phyloP scores from a whole-genome alignment of 768 basidiomycete genomes.

The Xerocomellus chrysenteron region DNA sequence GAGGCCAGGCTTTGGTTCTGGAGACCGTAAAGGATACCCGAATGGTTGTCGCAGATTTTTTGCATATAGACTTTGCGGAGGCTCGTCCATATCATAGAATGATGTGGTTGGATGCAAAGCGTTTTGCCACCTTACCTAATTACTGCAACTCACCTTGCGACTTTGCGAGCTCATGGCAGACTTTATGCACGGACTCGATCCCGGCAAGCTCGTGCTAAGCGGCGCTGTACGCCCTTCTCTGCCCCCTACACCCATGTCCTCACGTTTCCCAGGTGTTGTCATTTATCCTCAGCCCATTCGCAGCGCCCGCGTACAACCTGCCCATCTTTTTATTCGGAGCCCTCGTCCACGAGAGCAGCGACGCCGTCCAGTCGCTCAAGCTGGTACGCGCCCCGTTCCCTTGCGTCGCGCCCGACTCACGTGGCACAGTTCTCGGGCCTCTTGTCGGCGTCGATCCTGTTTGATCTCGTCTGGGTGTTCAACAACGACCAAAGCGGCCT shows the following conservation, averaged over 20 bases:
- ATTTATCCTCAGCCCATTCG: constrained; percentile 54
- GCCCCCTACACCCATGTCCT: neutral
- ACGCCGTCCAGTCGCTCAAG: constrained; percentile 63
- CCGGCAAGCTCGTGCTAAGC: constrained; percentile 62
- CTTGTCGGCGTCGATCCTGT: constrained; percentile 57
- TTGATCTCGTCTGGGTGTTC: constrained; percentile 72
- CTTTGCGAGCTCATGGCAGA: constrained; percentile 57
- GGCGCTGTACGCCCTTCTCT: constrained; percentile 50
- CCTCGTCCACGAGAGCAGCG: constrained; percentile 68
- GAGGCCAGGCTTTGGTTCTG: no score
- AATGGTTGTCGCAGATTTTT: no score
- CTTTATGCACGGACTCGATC: constrained; percentile 69
- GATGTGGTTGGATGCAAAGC: no score
- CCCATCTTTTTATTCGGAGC: constrained; percentile 80
- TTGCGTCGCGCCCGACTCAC: neutral
- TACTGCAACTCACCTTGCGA: no score
- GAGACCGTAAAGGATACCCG: no score
- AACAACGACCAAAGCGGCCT: constrained; percentile 55
- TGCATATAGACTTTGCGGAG: no score
- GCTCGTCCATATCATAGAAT: no score
- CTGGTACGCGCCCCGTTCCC: constrained; percentile 39
- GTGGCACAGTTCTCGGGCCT: constrained; percentile 59
- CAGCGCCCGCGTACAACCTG: constrained; percentile 70
- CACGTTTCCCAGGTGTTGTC: constrained; percentile 51
- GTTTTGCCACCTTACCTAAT: no score